These are phyloP conservation scores for Delphinella strobiligena DNA, from an alignment of 2,329 filamentous ascomycete species.

Conservation along the genomic window DNA sequence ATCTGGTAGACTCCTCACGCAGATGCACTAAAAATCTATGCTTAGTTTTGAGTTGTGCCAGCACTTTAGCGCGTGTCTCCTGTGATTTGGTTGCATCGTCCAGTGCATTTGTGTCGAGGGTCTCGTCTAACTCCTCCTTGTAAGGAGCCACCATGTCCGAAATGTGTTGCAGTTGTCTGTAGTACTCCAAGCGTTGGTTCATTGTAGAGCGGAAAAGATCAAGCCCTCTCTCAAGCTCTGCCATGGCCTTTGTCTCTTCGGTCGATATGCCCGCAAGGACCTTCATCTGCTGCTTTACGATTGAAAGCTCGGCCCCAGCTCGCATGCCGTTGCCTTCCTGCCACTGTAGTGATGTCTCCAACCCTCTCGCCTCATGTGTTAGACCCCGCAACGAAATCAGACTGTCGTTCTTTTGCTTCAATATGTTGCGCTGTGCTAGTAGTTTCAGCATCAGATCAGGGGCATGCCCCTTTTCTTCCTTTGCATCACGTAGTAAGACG, in stretches of 20 bases:
- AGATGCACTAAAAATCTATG: slow-evolving; percentile 60
- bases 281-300: slow-evolving; percentile 53
- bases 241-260: slow-evolving; percentile 40
- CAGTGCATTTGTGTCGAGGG: slow-evolving; percentile 40
- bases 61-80: slow-evolving; percentile 40
- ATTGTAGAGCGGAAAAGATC: slow-evolving; percentile 66
- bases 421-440: slow-evolving; percentile 31
- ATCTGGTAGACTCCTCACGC: slow-evolving; percentile 49
- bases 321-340: slow-evolving; percentile 42
- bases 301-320: slow-evolving; percentile 48
- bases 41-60: slow-evolving; percentile 57
- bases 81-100: slow-evolving; percentile 33
- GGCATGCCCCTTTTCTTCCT: slow-evolving; percentile 55
- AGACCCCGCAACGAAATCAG: slow-evolving; percentile 58
- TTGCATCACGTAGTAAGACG: slow-evolving; percentile 18
- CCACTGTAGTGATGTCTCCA: slow-evolving; percentile 48
- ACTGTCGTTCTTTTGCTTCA: slow-evolving; percentile 38
- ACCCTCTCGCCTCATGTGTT: slow-evolving; percentile 55
- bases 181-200: slow-evolving; percentile 81
- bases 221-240: slow-evolving; percentile 53
- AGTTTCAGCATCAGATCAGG: slow-evolving; percentile 49
- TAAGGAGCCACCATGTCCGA: slow-evolving; percentile 75
- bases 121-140: slow-evolving; percentile 49
- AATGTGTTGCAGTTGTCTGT: slow-evolving; percentile 79
- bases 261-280: slow-evolving; percentile 42